These are phyloP conservation scores for Penicillium lagena DNA, from an alignment of 495 filamentous ascomycete species.

Conservation along the genomic window DNA sequence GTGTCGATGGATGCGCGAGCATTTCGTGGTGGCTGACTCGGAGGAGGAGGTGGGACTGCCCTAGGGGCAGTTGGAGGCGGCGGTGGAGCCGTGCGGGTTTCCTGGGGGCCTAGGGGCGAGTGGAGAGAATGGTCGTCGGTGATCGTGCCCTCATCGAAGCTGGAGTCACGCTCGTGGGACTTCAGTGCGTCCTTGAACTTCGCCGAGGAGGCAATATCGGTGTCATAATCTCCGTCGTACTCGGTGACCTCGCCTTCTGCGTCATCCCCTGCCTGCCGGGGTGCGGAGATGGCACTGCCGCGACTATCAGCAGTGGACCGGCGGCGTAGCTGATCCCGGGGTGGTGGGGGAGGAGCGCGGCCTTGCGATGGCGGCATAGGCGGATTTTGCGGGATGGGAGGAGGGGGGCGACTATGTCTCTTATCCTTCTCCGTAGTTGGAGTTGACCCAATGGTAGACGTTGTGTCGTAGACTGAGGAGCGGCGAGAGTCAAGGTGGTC, in stretches of 20 bases:
- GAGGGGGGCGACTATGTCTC: conserved; percentile 45
- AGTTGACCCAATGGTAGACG: conserved; percentile 41
- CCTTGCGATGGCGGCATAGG: conserved; percentile 47
- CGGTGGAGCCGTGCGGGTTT: conserved; percentile 50
- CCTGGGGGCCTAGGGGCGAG: conserved; percentile 41
- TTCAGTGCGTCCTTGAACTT: conserved; percentile 90
- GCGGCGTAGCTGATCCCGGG: conserved; percentile 53
- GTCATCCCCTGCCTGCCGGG: conserved; percentile 47
- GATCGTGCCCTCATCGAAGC: conserved; percentile 52
- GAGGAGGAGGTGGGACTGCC: conserved; percentile 49
- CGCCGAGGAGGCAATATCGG: conserved; percentile 86
- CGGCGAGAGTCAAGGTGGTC: conserved; percentile 38
- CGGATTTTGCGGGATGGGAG: conserved; percentile 42
- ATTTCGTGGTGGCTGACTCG: conserved; percentile 40
- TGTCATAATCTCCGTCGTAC: conserved; percentile 98
- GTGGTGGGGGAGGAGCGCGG: conserved; percentile 75
- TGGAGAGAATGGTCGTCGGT: conserved; percentile 47
- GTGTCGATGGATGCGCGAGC: conserved; percentile 55
- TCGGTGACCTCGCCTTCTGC: conserved; percentile 82
- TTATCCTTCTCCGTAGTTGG: conserved; percentile 37
- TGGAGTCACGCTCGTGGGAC: conserved; percentile 70
- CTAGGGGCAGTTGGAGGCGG: conserved; percentile 47
- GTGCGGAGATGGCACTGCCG: conserved; percentile 24
- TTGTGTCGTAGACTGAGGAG: conserved; percentile 31
- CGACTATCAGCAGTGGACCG: conserved; percentile 54